Conservation (phyloP, 306 rosid species). For the Inga laurina region DNA sequence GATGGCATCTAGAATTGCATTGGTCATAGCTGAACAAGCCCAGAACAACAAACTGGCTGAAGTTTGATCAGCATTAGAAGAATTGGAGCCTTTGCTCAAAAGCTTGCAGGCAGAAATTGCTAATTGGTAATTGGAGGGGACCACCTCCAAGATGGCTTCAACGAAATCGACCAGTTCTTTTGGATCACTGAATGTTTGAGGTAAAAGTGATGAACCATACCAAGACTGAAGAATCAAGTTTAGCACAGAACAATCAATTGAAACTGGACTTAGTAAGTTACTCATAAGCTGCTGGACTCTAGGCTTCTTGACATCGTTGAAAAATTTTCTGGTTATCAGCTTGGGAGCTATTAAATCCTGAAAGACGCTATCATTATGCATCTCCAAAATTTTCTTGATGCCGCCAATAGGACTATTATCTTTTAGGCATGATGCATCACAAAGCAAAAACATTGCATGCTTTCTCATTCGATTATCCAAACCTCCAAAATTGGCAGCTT, state of each 20-base stretch:
- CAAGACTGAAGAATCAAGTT: conserved; percentile 72
- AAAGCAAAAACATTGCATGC: conserved; percentile 64
- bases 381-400: conserved; percentile 64
- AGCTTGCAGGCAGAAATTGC: conserved; percentile 68
- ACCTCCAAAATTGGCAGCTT: conserved; percentile 50
- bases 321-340: conserved; percentile 68
- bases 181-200: conserved; percentile 51
- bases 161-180: conserved; percentile 83
- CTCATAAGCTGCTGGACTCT: conserved; percentile 68
- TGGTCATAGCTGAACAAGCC: conserved; percentile 81
- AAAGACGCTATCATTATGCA: conserved; percentile 47
- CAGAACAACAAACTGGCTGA: conserved; percentile 68
- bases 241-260: conserved; percentile 64
- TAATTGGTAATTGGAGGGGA: conserved; percentile 73
- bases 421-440: conserved; percentile 51
- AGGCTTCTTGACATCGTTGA: conserved; percentile 65
- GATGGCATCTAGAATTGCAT: conserved; percentile 65
- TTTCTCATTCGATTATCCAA: conserved; percentile 62
- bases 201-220: conserved; percentile 80
- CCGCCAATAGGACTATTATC: conserved; percentile 48
- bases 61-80: conserved; percentile 34
- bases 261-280: conserved; percentile 56
- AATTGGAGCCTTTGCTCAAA: conserved; percentile 42
- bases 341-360: conserved; percentile 41
- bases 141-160: conserved; percentile 70